Evolutionary conservation across 2,329 filamentous ascomycete species (phyloP).

Genomic region (Hypoxylon sp.): DNA sequence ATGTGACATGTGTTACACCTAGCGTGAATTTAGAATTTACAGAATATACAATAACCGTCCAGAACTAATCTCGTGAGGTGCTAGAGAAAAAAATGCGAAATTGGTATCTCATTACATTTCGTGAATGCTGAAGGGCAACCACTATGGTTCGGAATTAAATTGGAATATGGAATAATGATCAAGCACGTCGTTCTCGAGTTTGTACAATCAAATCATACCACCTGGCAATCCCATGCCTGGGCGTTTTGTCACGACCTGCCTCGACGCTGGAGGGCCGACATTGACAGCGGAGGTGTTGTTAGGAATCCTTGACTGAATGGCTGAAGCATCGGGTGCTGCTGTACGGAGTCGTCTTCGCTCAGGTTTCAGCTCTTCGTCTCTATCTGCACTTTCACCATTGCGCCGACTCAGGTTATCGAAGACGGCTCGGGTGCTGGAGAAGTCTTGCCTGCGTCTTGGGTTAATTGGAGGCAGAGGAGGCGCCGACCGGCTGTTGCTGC

Average conservation of each 20-base stretch:
- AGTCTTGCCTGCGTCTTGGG: constrained; percentile 64
- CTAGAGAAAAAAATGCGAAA: constrained; percentile 37
- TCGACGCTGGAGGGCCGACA: constrained; percentile 55
- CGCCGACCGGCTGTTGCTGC: constrained; percentile 58
- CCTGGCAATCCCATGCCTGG: constrained; percentile 57
- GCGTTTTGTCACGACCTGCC: constrained; percentile 54
- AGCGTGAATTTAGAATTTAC: constrained; percentile 40
- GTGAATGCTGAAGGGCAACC: constrained; percentile 36
- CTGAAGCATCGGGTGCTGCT: constrained; percentile 58
- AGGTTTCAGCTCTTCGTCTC: constrained; percentile 59
- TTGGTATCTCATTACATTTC: constrained; percentile 47
- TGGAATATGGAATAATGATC: constrained; percentile 21
- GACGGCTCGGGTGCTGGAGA: constrained; percentile 58
- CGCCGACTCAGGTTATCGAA: constrained; percentile 57
- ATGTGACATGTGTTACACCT: constrained; percentile 18
- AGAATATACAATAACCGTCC: constrained; percentile 45
- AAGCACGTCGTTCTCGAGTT: neutral
- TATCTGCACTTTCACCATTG: constrained; percentile 57
- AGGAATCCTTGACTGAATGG: constrained; percentile 44
- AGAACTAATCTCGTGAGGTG: constrained; percentile 16
- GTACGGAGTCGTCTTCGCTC: constrained; percentile 62
- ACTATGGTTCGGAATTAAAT: constrained; percentile 28
- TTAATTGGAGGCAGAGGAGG: constrained; percentile 73
- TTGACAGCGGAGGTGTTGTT: constrained; percentile 51
- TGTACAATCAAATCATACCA: constrained; percentile 61